Base-by-base conservation (phyloP, 2,329 filamentous ascomycete species). In the Colletotrichum neosansevieriae region DNA sequence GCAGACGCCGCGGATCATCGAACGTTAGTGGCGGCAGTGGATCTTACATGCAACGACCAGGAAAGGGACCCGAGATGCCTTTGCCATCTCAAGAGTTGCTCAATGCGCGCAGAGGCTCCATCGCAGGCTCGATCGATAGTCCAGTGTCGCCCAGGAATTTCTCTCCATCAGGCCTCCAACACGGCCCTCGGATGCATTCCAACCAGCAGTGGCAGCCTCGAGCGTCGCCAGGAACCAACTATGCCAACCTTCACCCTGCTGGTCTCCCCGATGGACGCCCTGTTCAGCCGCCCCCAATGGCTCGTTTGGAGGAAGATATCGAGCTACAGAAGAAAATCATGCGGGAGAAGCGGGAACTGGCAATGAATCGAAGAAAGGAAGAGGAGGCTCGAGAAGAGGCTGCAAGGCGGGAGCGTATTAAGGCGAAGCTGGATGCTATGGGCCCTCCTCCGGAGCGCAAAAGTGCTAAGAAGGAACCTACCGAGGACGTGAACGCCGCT, bases 1-100 rank as follows among this genome's bases (percentile, higher is more conserved):
- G 86, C 42, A 89, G 94, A 72, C 89, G 94, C 70, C 90, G 95
- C 71, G 92, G 92, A 66, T 98, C 95, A 15, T 98, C 95, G 2
- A 97, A 94, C 75, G 91, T 97, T 45, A 98, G 94, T 77, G 94
- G 93, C 63, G 92, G 92, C 67, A 97, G 94, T 77, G 91, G 91
- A 69, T 85, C 88, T 42, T 88, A 90, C 71, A 85, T 86, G 73
- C 87, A 91, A 72, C 88, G 91, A 40, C 72, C 82, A 40, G 77
- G 77, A 42, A 86, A 84, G 71, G 78, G 78, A 6, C 78, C 77
- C 24, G 85, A 87, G 45, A 76, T 78, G 47, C 71, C 77, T 9
- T 76, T 83, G 58, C 79, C 79, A 0, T 79, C 83, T 2, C 76
- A 79, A 2, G 85, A 88, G 6, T 70, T 83, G 24, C 72, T 83